Evolutionary conservation across 129 eudicot species (phyloP).

Genomic region (Heracleum sosnowskyi): DNA sequence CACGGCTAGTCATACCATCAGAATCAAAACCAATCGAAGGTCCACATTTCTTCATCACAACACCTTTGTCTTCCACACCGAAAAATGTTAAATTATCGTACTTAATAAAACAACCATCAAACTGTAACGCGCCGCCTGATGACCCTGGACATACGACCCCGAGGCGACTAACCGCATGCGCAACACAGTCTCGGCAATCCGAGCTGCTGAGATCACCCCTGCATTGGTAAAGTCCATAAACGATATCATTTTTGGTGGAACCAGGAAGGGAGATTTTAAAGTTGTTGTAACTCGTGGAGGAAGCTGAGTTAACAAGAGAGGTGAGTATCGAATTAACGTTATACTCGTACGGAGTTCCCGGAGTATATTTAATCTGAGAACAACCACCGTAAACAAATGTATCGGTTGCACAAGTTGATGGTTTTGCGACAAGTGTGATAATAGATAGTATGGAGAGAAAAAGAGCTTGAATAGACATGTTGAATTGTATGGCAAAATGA

Average conservation of each 20-base stretch:
- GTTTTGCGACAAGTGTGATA: background rate
- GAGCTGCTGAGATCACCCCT: conserved; percentile 58
- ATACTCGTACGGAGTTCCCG: conserved; percentile 47
- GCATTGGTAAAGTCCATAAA: conserved; percentile 71
- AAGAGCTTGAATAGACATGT: background rate
- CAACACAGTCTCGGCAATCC: conserved; percentile 45
- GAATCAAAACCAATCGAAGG: conserved; percentile 56
- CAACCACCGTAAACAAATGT: conserved; percentile 4
- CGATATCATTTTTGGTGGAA: conserved; percentile 34
- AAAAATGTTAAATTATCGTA: conserved; percentile 56
- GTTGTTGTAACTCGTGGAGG: conserved; percentile 45
- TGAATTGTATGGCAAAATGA: background rate
- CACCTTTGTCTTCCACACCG: conserved; percentile 66
- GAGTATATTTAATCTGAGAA: conserved; percentile 2
- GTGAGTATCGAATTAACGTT: conserved; percentile 58
- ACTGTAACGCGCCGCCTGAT: conserved; percentile 56
- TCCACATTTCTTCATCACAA: conserved; percentile 58
- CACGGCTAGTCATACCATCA: conserved; percentile 36
- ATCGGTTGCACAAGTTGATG: background rate
- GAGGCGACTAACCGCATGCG: conserved; percentile 53
- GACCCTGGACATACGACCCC: conserved; percentile 44
- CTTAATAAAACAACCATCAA: conserved; percentile 68
- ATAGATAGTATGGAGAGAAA: background rate
- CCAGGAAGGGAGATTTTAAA: conserved; percentile 54
- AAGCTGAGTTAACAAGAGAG: conserved; percentile 68